A percentile compares a stretch with the other conserved stretches of the same genome.
phyloP scores from a whole-genome alignment of 768 basidiomycete genomes.

The Cubamyces sp. region DNA sequence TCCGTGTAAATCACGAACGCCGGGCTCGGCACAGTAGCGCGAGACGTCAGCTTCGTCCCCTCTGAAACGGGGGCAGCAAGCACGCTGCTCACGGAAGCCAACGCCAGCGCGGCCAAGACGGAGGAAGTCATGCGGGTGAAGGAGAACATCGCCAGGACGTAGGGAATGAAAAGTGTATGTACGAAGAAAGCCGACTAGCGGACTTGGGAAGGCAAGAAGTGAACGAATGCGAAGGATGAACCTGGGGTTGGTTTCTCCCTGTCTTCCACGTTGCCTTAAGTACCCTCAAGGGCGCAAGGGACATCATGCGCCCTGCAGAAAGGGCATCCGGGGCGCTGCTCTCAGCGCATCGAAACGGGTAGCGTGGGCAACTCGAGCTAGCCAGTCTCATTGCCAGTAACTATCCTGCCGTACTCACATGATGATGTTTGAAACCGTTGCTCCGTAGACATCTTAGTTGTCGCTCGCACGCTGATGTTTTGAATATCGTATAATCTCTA shows the following conservation, averaged over 20 bases:
- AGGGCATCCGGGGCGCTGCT: too few relatives aligned
- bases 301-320: too few relatives aligned
- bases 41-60: neutral
- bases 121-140: conserved; percentile 24
- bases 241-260: conserved; percentile 8
- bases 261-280: neutral
- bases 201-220: conserved; percentile 16
- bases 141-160: conserved; percentile 23
- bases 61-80: conserved; percentile 5
- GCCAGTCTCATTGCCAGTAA: too few relatives aligned
- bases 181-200: conserved; percentile 22
- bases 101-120: conserved; percentile 24
- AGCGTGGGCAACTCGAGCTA: too few relatives aligned
- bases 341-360: too few relatives aligned
- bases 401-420: too few relatives aligned
- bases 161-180: conserved; percentile 6
- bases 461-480: too few relatives aligned
- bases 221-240: conserved; percentile 16
- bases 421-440: too few relatives aligned
- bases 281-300: neutral
- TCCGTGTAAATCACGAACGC: conserved; percentile 24
- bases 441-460: too few relatives aligned
- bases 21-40: conserved; percentile 17
- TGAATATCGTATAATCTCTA: too few relatives aligned
- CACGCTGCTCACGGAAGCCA: conserved; percentile 18